Evolutionary conservation across 345 rosid species (phyloP).

Genomic region (Erodium maritimum): DNA sequence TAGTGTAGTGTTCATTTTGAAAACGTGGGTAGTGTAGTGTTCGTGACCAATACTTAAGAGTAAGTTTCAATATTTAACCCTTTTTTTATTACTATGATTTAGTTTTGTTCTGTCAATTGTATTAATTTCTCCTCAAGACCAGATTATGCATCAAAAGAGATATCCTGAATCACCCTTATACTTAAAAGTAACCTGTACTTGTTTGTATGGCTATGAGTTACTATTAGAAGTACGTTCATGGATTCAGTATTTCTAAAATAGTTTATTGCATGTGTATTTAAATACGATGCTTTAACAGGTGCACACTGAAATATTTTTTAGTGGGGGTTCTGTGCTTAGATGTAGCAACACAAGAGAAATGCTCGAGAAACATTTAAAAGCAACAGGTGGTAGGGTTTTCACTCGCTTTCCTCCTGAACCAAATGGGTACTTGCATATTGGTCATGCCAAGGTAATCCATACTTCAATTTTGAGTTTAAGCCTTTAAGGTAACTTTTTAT

Average conservation of each 20-base stretch:
- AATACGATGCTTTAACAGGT: slow-evolving; percentile 30
- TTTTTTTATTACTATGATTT: background rate
- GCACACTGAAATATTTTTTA: slow-evolving; percentile 79
- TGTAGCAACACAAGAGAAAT: slow-evolving; percentile 71
- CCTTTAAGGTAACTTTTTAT: background rate
- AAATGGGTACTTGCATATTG: slow-evolving; percentile 97
- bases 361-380: slow-evolving; percentile 73
- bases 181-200: background rate
- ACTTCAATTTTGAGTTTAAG: slow-evolving; percentile 1
- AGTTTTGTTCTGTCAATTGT: too few relatives aligned
- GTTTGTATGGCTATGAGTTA: background rate
- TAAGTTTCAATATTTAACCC: too few relatives aligned
- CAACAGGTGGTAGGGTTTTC: slow-evolving; percentile 64
- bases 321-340: slow-evolving; percentile 59
- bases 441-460: slow-evolving; percentile 82
- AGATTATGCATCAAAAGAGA: too few relatives aligned
- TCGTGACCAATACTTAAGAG: too few relatives aligned
- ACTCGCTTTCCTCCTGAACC: slow-evolving; percentile 96
- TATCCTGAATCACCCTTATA: background rate
- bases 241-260: background rate
- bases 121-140: too few relatives aligned
- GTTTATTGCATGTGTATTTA: background rate
- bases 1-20: too few relatives aligned
- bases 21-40: too few relatives aligned
- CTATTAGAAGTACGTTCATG: background rate